phyloP scores from a whole-genome alignment of 2,329 filamentous ascomycete genomes.

The Dactylonectria estremocensis region DNA sequence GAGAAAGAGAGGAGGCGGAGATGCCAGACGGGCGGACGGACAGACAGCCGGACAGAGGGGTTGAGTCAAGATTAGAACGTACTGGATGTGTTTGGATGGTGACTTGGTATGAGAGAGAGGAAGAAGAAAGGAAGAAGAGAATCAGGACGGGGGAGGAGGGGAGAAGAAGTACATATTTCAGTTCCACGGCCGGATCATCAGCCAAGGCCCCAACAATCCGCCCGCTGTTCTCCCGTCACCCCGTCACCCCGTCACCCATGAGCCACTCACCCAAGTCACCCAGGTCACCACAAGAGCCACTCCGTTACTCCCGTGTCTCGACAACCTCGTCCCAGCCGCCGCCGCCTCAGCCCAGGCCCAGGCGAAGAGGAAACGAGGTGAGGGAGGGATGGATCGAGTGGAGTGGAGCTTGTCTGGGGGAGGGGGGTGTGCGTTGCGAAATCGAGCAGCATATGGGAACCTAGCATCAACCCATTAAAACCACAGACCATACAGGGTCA shows the following conservation, averaged over 20 bases:
- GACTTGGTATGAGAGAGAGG: conserved; percentile 39
- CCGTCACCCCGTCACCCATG: conserved; percentile 36
- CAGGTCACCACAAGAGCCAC: conserved; percentile 21
- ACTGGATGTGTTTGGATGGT: conserved; percentile 29
- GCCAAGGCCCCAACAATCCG: conserved; percentile 16
- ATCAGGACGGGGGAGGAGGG: conserved; percentile 31
- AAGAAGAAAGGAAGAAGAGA: conserved; percentile 30
- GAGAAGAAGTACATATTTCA: conserved; percentile 46
- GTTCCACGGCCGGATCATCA: conserved; percentile 41
- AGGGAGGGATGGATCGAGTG: conserved; percentile 15
- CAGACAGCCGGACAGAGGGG: conserved; percentile 14
- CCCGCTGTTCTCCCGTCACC: conserved; percentile 27
- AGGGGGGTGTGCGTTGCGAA: conserved; percentile 9
- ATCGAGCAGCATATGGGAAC: background rate
- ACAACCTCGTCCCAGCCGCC: background rate
- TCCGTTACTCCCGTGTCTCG: conserved; percentile 3
- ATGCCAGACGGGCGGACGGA: background rate
- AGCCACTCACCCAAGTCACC: conserved; percentile 29
- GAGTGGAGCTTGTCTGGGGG: background rate
- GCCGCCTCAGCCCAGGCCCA: conserved; percentile 11
- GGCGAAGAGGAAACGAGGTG: conserved; percentile 18
- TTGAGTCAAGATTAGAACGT: too few relatives aligned
- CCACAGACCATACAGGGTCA: conserved; percentile 2
- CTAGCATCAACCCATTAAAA: background rate
- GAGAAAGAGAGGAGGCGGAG: background rate